Base-by-base conservation (phyloP, 352 stramenopile species). In the Blastocystis sp. region DNA sequence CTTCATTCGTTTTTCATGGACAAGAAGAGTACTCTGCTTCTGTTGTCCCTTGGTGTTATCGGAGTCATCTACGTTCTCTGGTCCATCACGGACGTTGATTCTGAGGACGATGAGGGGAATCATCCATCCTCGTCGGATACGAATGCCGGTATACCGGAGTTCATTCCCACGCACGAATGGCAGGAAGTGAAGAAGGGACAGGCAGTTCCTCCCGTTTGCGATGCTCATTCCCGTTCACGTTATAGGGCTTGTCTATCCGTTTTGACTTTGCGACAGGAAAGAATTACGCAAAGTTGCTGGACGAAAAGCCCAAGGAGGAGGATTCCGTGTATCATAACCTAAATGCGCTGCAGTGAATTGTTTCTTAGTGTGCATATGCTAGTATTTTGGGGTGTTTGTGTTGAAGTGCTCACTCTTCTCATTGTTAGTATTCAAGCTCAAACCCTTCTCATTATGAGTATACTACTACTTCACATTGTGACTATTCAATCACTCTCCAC, bases 261-360 rank as follows among this genome's bases (percentile, higher is more conserved):
- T 81, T 81, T 81, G 71, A 81, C 37, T 66, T 81, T 66, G 24
- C n/a, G 9, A 81, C 71, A 66, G 71, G 71, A 81, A 81, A 81
- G 55, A 81, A 81, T 41, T 81, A 81, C 62, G 71, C 71, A 29
- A 62, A 63, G 55, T 33, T 81, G 24, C 71, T 61, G 0, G 71
- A 81, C 24, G 50, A 63, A 41, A 26, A 81, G 21, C 29, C 39
- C 19, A 26, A 62, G 24, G 41, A 39, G n/a, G 50, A 65, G 45
- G 16, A 26, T 45, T 37, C n/a, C 12, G 45, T 55, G 45, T 55
- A 55, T 16, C 45, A 55, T 55, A 55, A 19, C 6, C 9, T 16
- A 55, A 16, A 6, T 16, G 45, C 9, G 9, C 16, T 55, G 45
- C 9, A 55, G 16, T 55, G 45, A 55, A 6, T 55, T 55, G 45